Base-by-base conservation (phyloP, 345 rosid species). In the Aquilaria yunnanensis region DNA sequence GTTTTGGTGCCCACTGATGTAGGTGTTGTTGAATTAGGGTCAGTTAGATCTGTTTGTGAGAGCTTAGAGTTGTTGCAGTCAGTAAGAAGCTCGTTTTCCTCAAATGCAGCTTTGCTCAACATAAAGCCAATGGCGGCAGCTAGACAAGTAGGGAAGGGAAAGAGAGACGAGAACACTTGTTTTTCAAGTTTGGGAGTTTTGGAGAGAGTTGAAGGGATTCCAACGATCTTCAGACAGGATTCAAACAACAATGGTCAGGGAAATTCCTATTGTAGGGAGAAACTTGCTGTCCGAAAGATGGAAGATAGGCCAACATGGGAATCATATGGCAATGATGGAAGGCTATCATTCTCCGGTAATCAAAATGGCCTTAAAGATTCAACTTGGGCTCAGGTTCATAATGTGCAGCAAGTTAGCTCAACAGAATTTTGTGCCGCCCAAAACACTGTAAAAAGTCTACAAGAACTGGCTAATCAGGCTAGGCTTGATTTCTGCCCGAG, bases 1-100 rank as follows among this genome's bases (percentile, higher is more conserved):
- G 88, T 94, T 48, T 72, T 90, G 86, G 85, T 90, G 63, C 77
- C 95, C n/a, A 86, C 95, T 31, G 96, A 90, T 70, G 69, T 72
- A 46, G 99, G 99, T 62, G 97, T 94, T 69, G 85, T 94, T 54
- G 99, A 94, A 76, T 75, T 94, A 70, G 99, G 99, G 51, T 94
- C 99, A 0, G 96, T 94, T 67, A 81, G 89, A 77, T 80, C 83
- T 55, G 69, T 90, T 14, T 81, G 86, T 13, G 99, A 90, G 62
- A 83, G 81, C 72, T n/a, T 78, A 23, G 87, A 72, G 34, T 45
- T 84, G 74, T 75, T 90, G 72, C 86, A 77, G 61, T 74, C 76
- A 10, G 61, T 88, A 70, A 85, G 78, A 63, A 62, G 68, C 23
- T 66, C 70, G 54, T 94, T 94, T 72, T 82, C 83, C 2, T 61